Percentiles rank a stretch among this genome's conserved stretches.
Evolutionary conservation across 495 filamentous ascomycete species (phyloP).

Genomic region (Penicillium canescens): DNA sequence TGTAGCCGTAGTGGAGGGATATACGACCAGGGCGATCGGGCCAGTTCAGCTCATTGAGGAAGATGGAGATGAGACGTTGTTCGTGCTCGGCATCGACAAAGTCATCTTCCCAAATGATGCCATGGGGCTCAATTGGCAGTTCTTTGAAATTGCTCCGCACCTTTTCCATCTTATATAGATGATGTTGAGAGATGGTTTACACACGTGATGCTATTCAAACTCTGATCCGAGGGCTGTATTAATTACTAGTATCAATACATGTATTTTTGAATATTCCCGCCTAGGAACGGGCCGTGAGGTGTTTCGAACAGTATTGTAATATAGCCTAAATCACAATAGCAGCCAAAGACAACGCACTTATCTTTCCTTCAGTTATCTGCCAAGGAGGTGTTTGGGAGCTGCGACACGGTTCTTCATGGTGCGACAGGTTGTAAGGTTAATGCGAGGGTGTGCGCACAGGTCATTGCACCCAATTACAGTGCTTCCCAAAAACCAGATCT

Average conservation of each 20-base stretch:
- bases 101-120: slow-evolving; percentile 35
- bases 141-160: slow-evolving; percentile 21
- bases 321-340: background rate
- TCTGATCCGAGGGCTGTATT: slow-evolving; percentile 3
- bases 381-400: too few relatives aligned
- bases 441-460: too few relatives aligned
- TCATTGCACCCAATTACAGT: too few relatives aligned
- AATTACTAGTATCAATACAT: background rate
- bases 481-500: too few relatives aligned
- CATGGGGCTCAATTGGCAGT: slow-evolving; percentile 28
- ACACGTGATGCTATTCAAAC: slow-evolving; percentile 1
- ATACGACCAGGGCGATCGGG: slow-evolving; percentile 36
- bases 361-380: too few relatives aligned
- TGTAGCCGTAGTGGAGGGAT: slow-evolving; percentile 45
- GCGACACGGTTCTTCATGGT: too few relatives aligned
- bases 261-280: too few relatives aligned
- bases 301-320: background rate
- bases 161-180: slow-evolving; percentile 2
- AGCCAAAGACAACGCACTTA: too few relatives aligned
- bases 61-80: slow-evolving; percentile 32
- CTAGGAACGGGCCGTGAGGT: background rate
- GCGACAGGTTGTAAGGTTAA: too few relatives aligned
- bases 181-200: background rate
- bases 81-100: slow-evolving; percentile 37
- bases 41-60: slow-evolving; percentile 34